Evolutionary conservation across 176 grass and related monocot species (phyloP).

Genomic region (Carex scoparia): DNA sequence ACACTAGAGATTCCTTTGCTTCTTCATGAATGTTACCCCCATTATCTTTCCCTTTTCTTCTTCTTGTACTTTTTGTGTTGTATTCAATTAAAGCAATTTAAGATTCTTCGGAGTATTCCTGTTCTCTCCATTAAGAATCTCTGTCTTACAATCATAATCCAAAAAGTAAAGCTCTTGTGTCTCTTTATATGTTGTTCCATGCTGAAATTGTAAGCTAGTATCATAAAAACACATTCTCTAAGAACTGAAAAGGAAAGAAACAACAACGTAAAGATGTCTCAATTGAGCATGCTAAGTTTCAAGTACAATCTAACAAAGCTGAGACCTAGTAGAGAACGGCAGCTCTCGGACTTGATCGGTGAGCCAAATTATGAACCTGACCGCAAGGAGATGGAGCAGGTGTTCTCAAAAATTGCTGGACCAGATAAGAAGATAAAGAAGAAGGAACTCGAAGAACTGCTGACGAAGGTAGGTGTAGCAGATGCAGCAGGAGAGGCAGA

Average conservation of each 20-base stretch:
- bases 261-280: constrained; percentile 32
- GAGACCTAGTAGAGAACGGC: constrained; percentile 30
- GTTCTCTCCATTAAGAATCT: neutral
- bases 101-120: constrained; percentile 3
- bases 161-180: constrained; percentile 6
- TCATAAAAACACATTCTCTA: neutral
- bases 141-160: neutral
- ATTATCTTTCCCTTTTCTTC: neutral
- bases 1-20: constrained; percentile 16
- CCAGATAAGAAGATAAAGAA: constrained; percentile 18
- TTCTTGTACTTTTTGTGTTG: neutral
- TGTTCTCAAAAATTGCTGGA: constrained; percentile 48
- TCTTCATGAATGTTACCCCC: constrained; percentile 13
- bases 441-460: constrained; percentile 22
- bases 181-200: neutral
- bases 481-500: constrained; percentile 44
- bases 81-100: neutral
- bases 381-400: constrained; percentile 50
- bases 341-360: constrained; percentile 42
- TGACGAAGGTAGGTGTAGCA: constrained; percentile 41
- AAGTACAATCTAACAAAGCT: constrained; percentile 56
- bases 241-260: neutral
- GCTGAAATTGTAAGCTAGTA: neutral
- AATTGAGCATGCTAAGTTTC: constrained; percentile 54
- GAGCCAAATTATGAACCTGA: constrained; percentile 33